Evolutionary conservation across 495 filamentous ascomycete species (phyloP).

Genomic region (Astrothelium macrocarpum): DNA sequence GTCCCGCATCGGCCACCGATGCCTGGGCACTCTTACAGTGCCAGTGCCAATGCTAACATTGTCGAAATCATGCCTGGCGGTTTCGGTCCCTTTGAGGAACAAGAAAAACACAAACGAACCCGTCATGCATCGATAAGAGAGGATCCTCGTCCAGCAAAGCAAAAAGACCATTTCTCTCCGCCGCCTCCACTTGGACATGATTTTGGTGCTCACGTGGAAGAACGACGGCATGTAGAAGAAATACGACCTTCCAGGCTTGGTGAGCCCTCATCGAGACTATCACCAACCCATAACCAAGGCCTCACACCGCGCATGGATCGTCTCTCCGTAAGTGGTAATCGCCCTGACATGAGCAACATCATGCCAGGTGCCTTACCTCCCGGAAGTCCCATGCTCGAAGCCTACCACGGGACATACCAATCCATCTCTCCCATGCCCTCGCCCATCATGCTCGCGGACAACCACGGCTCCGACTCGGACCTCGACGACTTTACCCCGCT

Average conservation of each 20-base stretch:
- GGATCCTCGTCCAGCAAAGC: constrained; percentile 1
- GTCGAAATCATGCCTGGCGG: constrained; percentile 17
- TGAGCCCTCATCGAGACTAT: constrained; percentile 4
- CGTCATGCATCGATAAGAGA: constrained; percentile 5
- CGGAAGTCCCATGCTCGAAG: constrained; percentile 72
- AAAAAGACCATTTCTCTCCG: background rate
- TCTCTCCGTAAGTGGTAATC: constrained; percentile 30
- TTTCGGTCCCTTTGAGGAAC: background rate
- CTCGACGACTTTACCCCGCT: constrained; percentile 27
- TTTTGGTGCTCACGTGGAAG: background rate
- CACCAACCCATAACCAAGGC: constrained; percentile 8
- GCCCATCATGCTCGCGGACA: constrained; percentile 43
- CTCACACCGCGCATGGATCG: constrained; percentile 25
- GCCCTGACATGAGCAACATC: constrained; percentile 24
- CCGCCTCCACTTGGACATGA: background rate
- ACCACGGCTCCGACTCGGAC: constrained; percentile 22
- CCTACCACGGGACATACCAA: constrained; percentile 92
- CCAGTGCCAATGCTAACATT: constrained; percentile 8
- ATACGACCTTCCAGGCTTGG: constrained; percentile 3
- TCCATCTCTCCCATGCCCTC: constrained; percentile 92
- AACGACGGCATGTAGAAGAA: background rate
- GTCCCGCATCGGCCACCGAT: background rate
- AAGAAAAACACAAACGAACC: background rate
- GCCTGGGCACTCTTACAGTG: constrained; percentile 5
- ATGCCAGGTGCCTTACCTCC: constrained; percentile 24